Conservation (phyloP, 2,329 filamentous ascomycete genomes). For the Periconia digitata region DNA sequence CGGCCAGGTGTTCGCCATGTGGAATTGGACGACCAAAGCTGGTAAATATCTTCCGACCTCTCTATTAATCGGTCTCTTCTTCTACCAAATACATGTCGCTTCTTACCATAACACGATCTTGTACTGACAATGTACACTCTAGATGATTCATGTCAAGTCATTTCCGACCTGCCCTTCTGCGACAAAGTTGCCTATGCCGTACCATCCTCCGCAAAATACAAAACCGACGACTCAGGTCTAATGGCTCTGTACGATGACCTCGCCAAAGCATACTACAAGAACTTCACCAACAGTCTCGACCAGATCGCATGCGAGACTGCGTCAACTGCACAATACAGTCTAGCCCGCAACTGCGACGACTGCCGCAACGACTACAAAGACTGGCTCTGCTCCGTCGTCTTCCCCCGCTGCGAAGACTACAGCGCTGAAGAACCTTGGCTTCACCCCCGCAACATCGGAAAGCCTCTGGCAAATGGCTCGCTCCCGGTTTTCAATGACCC, state of each 20-base stretch:
- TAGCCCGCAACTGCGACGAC: conserved; percentile 73
- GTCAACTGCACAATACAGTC: conserved; percentile 74
- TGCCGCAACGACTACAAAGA: conserved; percentile 82
- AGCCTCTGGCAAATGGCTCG: conserved; percentile 71
- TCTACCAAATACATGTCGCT: not conserved
- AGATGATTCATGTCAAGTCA: conserved; percentile 81
- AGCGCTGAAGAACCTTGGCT: conserved; percentile 55
- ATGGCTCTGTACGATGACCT: conserved; percentile 76
- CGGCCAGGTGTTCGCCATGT: conserved; percentile 70
- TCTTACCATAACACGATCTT: too few relatives aligned
- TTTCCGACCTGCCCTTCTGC: conserved; percentile 89
- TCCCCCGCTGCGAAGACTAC: conserved; percentile 90
- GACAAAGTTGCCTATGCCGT: conserved; percentile 87
- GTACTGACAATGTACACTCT: too few relatives aligned
- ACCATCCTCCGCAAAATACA: conserved; percentile 71
- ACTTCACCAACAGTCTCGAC: conserved; percentile 79
- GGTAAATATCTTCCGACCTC: conserved; percentile 54
- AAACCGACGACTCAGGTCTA: conserved; percentile 62
- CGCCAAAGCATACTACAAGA: conserved; percentile 67
- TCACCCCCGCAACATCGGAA: conserved; percentile 69
- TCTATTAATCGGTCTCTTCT: not conserved
- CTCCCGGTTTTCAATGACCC: conserved; percentile 18
- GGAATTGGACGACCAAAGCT: conserved; percentile 75
- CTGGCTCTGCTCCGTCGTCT: conserved; percentile 92
- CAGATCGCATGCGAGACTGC: conserved; percentile 84